Evolutionary conservation across 2,329 filamentous ascomycete species (phyloP), one percentile per base, ranked within the genome.

Genomic region (Ambrosiella beaveri): DNA sequence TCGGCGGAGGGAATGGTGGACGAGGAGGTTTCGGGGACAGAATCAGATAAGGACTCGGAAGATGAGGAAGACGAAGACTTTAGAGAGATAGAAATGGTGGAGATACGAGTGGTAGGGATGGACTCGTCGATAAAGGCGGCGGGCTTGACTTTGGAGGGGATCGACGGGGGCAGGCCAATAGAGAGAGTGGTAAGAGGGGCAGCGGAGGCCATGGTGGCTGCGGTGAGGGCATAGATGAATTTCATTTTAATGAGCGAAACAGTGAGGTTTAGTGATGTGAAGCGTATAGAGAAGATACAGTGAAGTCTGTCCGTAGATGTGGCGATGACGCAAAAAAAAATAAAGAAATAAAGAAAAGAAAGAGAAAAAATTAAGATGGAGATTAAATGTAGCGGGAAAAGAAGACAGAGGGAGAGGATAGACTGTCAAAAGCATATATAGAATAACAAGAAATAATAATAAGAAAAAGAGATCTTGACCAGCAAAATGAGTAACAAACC

Each of bases 81-180:
- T 19, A 49, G 9, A n/a, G 56, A 45, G 45, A 36, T 50, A 4
- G 27, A 27, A 27, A 27, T 37, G 38, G 49, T 36, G 27, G 40
- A 53, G 13, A 57, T 40, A 47, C 36, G 49, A 1, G 47, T 47
- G 36, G 52, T 37, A 41, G 40, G 50, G 41, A 13, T 27, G 35
- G 36, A 40, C 19, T 58, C 56, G 49, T 49, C 49, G 35, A 53
- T 36, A 27, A 59, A 59, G 35, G 44, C 39, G 17, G 54, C 44
- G 41, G 50, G 35, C 51, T 55, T 55, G 37, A 59, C 47, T 7
- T 39, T 36, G 2, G 52, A 27, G 7, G 57, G 57, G 37, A 59
- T 54, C 2, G 57, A 59, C 3, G 57, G 57, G 17, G 57, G 57
- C 3, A 59, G 57, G 41, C 57, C 57, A 41, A 59, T 59, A 40